Conservation (phyloP, 257 asterid species). For the Asclepias syriaca region DNA sequence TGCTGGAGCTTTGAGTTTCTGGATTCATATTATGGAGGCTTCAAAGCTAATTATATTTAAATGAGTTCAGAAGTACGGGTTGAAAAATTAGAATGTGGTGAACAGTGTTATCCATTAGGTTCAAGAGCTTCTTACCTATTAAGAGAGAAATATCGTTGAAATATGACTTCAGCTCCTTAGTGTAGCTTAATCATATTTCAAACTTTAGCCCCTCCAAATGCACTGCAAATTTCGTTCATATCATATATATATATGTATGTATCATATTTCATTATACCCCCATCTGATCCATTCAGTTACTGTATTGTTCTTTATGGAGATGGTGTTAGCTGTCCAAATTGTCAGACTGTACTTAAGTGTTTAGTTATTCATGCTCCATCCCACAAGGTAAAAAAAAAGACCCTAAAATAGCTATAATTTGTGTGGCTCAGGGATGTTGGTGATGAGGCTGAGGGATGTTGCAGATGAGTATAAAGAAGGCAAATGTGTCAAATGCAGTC, state of each 20-base stretch:
- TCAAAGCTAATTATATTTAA: not conserved
- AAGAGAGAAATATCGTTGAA: not conserved
- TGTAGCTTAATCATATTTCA: not conserved
- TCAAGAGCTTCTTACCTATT: not conserved
- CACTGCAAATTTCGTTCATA: not conserved
- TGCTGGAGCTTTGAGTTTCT: not conserved
- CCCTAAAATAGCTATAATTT: not conserved
- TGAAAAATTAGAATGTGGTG: not conserved
- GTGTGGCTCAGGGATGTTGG: constrained; percentile 35
- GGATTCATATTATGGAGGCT: not conserved
- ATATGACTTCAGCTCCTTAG: not conserved
- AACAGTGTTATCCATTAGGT: not conserved
- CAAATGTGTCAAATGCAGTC: constrained; percentile 18
- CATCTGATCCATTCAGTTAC: not conserved
- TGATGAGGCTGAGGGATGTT: constrained; percentile 33
- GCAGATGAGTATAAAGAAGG: constrained; percentile 4
- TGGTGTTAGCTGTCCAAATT: not conserved
- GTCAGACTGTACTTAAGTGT: not conserved
- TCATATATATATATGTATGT: not conserved
- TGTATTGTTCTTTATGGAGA: not conserved
- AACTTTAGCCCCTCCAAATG: not conserved
- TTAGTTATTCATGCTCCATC: not conserved
- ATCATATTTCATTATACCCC: too few relatives aligned
- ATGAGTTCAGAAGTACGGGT: not conserved
- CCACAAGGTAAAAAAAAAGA: not conserved